Percentiles rank a stretch among this genome's conserved stretches.
Evolutionary conservation across 2,329 filamentous ascomycete genomes (phyloP).

Genomic region (Aaosphaeria pasadenensis): DNA sequence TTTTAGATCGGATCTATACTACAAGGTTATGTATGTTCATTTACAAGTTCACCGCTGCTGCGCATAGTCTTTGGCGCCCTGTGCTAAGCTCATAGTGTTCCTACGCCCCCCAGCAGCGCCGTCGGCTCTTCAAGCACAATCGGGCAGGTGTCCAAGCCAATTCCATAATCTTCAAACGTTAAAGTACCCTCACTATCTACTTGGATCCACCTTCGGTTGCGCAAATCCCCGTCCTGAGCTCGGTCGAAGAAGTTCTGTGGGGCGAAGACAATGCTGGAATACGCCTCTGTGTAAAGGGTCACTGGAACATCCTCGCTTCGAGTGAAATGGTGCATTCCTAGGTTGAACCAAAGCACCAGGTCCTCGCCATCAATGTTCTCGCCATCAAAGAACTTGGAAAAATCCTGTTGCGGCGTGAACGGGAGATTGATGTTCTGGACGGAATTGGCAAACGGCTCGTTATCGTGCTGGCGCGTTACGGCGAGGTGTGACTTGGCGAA

Average conservation of each 20-base stretch:
- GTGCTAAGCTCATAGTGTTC: too few relatives aligned
- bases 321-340: slow-evolving; percentile 47
- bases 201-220: slow-evolving; percentile 17
- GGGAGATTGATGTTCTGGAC: slow-evolving; percentile 37
- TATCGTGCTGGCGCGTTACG: slow-evolving; percentile 47
- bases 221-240: slow-evolving; percentile 16
- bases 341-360: slow-evolving; percentile 49
- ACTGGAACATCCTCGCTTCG: slow-evolving; percentile 13
- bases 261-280: slow-evolving; percentile 15
- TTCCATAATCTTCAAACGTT: slow-evolving; percentile 13
- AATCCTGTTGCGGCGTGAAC: slow-evolving; percentile 46
- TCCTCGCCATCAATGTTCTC: slow-evolving; percentile 43
- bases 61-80: too few relatives aligned
- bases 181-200: slow-evolving; percentile 11
- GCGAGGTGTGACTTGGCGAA: slow-evolving; percentile 40
- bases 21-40: too few relatives aligned
- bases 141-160: slow-evolving; percentile 11
- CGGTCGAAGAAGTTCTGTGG: slow-evolving; percentile 21
- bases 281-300: slow-evolving; percentile 15
- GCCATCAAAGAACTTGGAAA: slow-evolving; percentile 49
- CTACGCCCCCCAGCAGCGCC: slow-evolving; percentile 7
- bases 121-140: slow-evolving; percentile 10
- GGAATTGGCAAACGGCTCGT: slow-evolving; percentile 38
- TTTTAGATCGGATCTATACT: too few relatives aligned
- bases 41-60: too few relatives aligned